Percentiles rank a stretch among this genome's conserved stretches.
Evolutionary conservation across 345 rosid genomes (phyloP).

Genomic region (Pistacia integerrima): DNA sequence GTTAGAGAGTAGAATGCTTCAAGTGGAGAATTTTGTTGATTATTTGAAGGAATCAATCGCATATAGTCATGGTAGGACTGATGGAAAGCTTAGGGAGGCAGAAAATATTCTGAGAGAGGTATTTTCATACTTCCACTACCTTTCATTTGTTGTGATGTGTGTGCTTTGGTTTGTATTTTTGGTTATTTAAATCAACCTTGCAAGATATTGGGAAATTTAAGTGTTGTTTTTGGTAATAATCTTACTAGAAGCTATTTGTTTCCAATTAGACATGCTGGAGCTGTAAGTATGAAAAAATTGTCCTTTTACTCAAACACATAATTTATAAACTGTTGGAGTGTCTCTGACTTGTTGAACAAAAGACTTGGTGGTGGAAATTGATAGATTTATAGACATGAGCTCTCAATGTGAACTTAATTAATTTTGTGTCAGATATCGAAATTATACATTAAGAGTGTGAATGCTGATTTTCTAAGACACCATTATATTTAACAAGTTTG

Average conservation of each 20-base stretch:
- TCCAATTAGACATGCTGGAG: not conserved
- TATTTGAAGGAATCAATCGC: conserved; percentile 45
- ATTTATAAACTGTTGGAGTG: too few species aligned
- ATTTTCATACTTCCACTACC: not conserved
- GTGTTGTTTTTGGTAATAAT: not conserved
- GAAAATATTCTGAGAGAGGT: conserved; percentile 56
- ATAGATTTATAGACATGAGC: not conserved
- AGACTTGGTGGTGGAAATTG: not conserved
- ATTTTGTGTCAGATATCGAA: not conserved
- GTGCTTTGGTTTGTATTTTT: not conserved
- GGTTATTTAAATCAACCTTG: not conserved
- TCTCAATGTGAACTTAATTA: not conserved
- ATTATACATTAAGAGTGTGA: not conserved
- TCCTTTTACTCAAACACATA: not conserved
- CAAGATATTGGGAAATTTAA: not conserved
- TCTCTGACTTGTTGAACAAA: not conserved
- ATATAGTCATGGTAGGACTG: conserved; percentile 45
- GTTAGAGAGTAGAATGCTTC: conserved; percentile 46
- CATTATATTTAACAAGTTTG: too few species aligned
- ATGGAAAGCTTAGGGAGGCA: conserved; percentile 50
- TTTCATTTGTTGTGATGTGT: not conserved
- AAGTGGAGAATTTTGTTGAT: conserved; percentile 42
- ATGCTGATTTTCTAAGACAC: not conserved
- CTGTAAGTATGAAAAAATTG: not conserved
- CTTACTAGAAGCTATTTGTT: not conserved